Percentiles rank a stretch among this genome's conserved stretches.
phyloP scores from a whole-genome alignment of 176 grass and related monocot species.

The Triticum urartu region DNA sequence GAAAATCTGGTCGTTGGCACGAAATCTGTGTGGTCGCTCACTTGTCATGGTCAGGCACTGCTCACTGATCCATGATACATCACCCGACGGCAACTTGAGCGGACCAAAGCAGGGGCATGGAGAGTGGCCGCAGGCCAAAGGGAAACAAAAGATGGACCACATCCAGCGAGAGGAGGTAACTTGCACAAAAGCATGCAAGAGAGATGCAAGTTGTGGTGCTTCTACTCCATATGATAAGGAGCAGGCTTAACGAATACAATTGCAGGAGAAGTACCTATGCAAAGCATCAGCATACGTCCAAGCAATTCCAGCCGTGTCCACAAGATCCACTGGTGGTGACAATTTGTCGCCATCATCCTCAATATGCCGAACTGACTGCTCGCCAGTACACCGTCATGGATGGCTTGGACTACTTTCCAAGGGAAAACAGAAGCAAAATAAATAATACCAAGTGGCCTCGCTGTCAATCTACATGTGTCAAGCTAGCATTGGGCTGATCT shows the following conservation, averaged over 20 bases:
- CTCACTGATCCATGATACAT: not conserved
- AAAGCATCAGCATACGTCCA: not conserved
- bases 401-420: too few species aligned
- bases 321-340: not conserved
- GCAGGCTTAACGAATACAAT: conserved; percentile 6
- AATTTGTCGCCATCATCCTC: not conserved
- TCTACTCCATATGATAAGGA: not conserved
- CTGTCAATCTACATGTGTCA: not conserved
- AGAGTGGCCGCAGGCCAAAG: not conserved
- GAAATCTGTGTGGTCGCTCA: conserved; percentile 5
- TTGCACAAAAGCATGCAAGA: not conserved
- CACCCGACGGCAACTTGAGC: conserved; percentile 23
- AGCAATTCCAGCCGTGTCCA: not conserved
- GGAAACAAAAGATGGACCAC: not conserved
- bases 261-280: not conserved
- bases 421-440: not conserved
- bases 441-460: not conserved
- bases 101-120: not conserved
- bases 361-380: too few species aligned
- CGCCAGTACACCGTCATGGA: too few species aligned
- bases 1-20: not conserved
- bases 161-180: not conserved
- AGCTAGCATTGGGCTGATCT: not conserved
- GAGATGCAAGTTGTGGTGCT: not conserved
- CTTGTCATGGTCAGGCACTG: conserved; percentile 26